phyloP scores from a whole-genome alignment of 1,284 basidiomycete species.

The Ganoderma sp. region DNA sequence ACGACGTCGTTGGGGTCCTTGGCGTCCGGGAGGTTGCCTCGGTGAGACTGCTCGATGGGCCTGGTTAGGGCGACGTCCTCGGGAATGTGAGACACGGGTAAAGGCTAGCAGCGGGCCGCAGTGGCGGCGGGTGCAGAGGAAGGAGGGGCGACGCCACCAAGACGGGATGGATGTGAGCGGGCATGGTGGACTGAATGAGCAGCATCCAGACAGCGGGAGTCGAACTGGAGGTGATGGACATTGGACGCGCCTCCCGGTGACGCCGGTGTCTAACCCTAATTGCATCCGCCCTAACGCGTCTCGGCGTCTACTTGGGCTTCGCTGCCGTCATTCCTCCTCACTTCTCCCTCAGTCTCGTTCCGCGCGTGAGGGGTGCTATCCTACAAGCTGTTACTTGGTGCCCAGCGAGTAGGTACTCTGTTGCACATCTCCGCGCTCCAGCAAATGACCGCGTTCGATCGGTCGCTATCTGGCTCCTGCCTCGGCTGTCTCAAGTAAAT shows the following conservation, averaged over 20 bases:
- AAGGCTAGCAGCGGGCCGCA: background rate
- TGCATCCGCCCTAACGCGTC: background rate
- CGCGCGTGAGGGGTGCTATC: background rate
- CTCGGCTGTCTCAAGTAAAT: background rate
- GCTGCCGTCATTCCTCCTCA: background rate
- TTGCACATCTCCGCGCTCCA: background rate
- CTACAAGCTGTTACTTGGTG: background rate
- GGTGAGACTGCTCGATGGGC: conserved; percentile 39
- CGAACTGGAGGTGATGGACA: background rate
- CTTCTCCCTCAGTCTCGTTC: background rate
- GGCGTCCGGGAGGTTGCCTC: conserved; percentile 37
- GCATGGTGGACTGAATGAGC: conserved; percentile 6
- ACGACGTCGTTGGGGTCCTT: conserved; percentile 33
- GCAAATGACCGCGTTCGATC: background rate
- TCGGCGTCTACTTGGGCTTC: background rate
- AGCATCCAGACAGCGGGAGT: background rate
- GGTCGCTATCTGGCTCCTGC: background rate
- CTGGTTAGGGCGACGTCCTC: conserved; percentile 31
- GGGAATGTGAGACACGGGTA: conserved; percentile 22
- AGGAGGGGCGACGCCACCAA: background rate
- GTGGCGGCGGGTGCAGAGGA: background rate
- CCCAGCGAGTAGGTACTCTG: background rate
- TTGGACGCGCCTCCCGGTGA: background rate
- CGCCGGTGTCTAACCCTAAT: background rate
- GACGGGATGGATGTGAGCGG: background rate